Conservation (phyloP, 2,329 filamentous ascomycete genomes). For the Pseudocercospora vitis region DNA sequence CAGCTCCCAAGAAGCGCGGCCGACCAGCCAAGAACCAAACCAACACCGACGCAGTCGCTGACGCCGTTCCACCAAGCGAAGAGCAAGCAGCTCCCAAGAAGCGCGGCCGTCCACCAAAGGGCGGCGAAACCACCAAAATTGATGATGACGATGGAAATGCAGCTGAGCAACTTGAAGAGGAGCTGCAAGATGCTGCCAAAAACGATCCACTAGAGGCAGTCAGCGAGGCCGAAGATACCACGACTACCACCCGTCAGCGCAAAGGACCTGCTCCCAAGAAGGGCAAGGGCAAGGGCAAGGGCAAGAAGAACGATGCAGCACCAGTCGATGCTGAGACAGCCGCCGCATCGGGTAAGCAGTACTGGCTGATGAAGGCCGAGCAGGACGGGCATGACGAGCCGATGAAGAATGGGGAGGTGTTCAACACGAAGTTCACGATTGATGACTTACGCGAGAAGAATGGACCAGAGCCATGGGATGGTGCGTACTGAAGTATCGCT, state of each 20-base stretch:
- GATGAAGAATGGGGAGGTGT: slow-evolving; percentile 68
- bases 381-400: slow-evolving; percentile 77
- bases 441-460: slow-evolving; percentile 75
- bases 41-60: neutral
- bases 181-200: slow-evolving; percentile 28
- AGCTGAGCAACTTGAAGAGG: slow-evolving; percentile 34
- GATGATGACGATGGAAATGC: slow-evolving; percentile 32
- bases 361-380: slow-evolving; percentile 59
- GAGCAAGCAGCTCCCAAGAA: slow-evolving; percentile 29
- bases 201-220: slow-evolving; percentile 12
- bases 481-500: slow-evolving; percentile 50
- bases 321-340: slow-evolving; percentile 14
- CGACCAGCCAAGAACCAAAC: slow-evolving; percentile 18
- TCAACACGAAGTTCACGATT: slow-evolving; percentile 91
- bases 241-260: slow-evolving; percentile 18
- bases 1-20: slow-evolving; percentile 24
- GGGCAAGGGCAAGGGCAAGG: slow-evolving; percentile 26
- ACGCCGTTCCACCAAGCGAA: slow-evolving; percentile 9
- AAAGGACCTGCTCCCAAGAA: slow-evolving; percentile 20
- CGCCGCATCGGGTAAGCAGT: slow-evolving; percentile 31
- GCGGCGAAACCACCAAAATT: slow-evolving; percentile 35
- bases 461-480: slow-evolving; percentile 87
- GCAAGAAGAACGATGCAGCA: slow-evolving; percentile 16
- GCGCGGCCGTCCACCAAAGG: slow-evolving; percentile 32
- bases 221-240: neutral